Evolutionary conservation across 2,329 filamentous ascomycete genomes (phyloP), one percentile per base, ranked within the genome.

Genomic region (Cladophialophora exuberans): DNA sequence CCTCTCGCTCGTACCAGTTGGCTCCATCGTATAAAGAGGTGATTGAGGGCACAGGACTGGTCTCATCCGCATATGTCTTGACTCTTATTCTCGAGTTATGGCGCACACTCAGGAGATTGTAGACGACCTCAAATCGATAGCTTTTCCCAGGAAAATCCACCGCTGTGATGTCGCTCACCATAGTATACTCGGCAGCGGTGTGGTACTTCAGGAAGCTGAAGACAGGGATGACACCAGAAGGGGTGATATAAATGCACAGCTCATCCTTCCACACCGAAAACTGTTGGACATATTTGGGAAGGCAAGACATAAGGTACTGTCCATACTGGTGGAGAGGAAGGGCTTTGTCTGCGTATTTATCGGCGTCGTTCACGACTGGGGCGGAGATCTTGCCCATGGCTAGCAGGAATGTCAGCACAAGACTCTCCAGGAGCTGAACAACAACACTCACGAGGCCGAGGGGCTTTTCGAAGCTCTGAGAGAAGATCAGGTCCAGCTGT

Each of bases 201-300:
- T 99, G 96, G 79, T 96, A 88, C 79, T 97, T 97, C 67, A 99
- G 82, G 79, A 99, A 99, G 59, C 83, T 85, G 74, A 99, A 92
- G 67, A 96, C 88, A 33, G 94, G 94, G 65, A 97, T 84, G 66
- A 97, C 85, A 64, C 90, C 94, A 31, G 88, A 78, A 1, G 94
- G 94, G 43, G 90, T 81, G 69, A 97, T 94, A 76, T 95, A 93
- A 72, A 97, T 90, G 66, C 88, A 91, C 71, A 99, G 85, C 76
- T 99, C 94, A 72, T 99, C 94, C 79, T 99, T 99, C 94, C 94
- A 99, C 52, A 99, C 93, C 10, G 92, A 96, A 79, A 97, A 97
- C 78, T 99, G 94, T 79, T 99, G 95, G 67, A 99, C 84, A 76
- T 96, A 97, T 81, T 97, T 97, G 67, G 94, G 95, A 69, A 99